Evolutionary conservation across 139 green algal genomes (phyloP).

Genomic region (Micractinium sp.): DNA sequence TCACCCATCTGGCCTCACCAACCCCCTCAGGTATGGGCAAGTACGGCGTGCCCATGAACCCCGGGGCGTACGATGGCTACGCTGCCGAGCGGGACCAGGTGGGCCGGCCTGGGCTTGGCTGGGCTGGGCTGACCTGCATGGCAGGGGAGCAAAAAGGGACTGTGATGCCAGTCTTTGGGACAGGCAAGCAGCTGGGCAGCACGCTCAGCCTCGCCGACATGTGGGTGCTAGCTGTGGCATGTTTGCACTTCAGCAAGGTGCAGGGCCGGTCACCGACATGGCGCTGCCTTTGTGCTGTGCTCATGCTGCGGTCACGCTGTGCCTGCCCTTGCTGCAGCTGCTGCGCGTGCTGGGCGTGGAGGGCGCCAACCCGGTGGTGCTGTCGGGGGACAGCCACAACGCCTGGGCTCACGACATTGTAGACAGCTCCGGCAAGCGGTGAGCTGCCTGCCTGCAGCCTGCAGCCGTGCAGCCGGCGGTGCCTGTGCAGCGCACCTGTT

Average conservation of each 20-base stretch:
- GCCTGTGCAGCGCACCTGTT: background rate
- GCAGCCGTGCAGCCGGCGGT: background rate
- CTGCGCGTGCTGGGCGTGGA: constrained; percentile 2
- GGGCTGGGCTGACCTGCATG: background rate
- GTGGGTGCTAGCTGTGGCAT: no score
- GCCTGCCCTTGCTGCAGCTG: background rate
- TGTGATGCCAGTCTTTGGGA: background rate
- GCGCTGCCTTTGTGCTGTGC: background rate
- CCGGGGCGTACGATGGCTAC: constrained; percentile 18
- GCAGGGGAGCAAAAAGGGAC: background rate
- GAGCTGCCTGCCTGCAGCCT: background rate
- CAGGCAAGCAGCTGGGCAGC: no score
- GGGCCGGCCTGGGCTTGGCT: background rate
- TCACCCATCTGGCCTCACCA: background rate
- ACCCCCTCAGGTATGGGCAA: constrained; percentile 1
- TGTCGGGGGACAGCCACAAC: constrained; percentile 38
- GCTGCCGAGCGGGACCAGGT: constrained; percentile 29
- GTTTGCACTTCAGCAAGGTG: background rate
- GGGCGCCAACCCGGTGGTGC: constrained; percentile 37
- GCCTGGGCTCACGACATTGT: constrained; percentile 28
- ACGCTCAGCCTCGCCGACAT: no score
- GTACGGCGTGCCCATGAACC: constrained; percentile 37
- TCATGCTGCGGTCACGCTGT: no score
- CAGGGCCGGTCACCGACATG: background rate
- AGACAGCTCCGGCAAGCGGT: background rate